Conservation (phyloP, 2,329 filamentous ascomycete genomes). For the Botryotinia narcissicola region DNA sequence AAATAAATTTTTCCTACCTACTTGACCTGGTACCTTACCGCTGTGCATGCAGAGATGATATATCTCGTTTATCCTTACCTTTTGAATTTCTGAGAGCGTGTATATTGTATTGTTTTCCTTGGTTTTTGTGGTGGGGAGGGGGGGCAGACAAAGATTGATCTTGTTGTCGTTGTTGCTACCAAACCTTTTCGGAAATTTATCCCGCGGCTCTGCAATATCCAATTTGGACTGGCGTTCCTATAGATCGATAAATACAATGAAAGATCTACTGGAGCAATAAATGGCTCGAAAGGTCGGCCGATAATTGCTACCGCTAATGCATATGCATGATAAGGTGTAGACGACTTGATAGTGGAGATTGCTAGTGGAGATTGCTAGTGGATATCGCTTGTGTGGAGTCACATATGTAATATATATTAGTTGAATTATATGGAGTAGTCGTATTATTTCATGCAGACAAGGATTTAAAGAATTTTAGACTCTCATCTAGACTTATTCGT, state of each 20-base stretch:
- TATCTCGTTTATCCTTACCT: constrained; percentile 1
- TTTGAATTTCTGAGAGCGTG: neutral
- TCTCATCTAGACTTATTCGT: constrained; percentile 7
- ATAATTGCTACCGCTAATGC: neutral
- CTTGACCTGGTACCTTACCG: constrained; percentile 1
- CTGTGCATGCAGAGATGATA: constrained; percentile 7
- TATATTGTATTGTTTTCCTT: neutral
- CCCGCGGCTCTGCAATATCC: neutral
- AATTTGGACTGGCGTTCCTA: neutral
- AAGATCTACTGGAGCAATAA: constrained; percentile 2
- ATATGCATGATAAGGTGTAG: neutral
- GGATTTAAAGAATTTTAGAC: neutral
- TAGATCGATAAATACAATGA: neutral
- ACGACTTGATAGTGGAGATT: neutral
- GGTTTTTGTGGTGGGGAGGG: neutral
- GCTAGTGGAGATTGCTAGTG: neutral
- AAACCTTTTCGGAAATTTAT: neutral
- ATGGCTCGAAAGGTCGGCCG: neutral
- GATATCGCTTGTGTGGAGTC: neutral
- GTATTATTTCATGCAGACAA: neutral
- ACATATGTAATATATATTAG: neutral
- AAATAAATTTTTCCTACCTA: neutral
- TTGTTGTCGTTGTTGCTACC: neutral
- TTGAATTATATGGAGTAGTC: neutral
- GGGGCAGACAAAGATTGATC: neutral